Evolutionary conservation across 1,284 basidiomycete genomes (phyloP).

Genomic region (Trametes hirsuta): DNA sequence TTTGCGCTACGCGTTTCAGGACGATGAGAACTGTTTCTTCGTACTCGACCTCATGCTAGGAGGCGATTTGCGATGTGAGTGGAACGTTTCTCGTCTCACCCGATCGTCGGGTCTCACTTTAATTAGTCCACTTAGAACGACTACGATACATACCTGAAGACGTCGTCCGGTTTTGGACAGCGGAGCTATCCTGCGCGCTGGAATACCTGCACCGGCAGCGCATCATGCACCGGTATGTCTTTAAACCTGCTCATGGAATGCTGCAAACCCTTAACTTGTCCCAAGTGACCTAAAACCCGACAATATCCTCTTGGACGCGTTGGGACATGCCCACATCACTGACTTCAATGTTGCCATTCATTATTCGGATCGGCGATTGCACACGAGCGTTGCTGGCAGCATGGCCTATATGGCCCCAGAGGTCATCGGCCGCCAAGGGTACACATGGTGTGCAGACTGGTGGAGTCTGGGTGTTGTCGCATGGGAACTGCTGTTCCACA

Average conservation of each 20-base stretch:
- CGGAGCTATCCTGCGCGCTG: conserved; percentile 85
- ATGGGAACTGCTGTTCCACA: conserved; percentile 88
- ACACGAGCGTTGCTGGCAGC: conserved; percentile 93
- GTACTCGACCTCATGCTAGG: conserved; percentile 97
- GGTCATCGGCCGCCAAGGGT: conserved; percentile 76
- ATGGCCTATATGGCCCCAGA: conserved; percentile 99
- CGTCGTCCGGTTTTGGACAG: conserved; percentile 87
- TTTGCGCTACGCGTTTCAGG: conserved; percentile 95
- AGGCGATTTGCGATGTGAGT: conserved; percentile 89
- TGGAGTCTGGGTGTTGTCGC: conserved; percentile 93
- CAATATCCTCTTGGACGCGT: conserved; percentile 91
- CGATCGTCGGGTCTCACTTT: conserved; percentile 15
- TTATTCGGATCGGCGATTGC: conserved; percentile 83
- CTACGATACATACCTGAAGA: conserved; percentile 79
- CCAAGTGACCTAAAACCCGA: conserved; percentile 93
- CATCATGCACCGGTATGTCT: conserved; percentile 90
- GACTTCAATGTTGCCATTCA: conserved; percentile 99
- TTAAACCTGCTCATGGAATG: neutral
- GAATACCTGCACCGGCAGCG: conserved; percentile 90
- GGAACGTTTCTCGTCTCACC: neutral
- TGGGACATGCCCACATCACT: conserved; percentile 94
- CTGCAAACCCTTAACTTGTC: conserved; percentile 37
- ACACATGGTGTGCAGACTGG: conserved; percentile 92
- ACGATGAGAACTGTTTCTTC: conserved; percentile 98
- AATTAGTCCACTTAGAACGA: conserved; percentile 86